Evolutionary conservation across 2,329 filamentous ascomycete species (phyloP), one percentile per base, ranked within the genome.

Genomic region (Exophiala dermatitidis): DNA sequence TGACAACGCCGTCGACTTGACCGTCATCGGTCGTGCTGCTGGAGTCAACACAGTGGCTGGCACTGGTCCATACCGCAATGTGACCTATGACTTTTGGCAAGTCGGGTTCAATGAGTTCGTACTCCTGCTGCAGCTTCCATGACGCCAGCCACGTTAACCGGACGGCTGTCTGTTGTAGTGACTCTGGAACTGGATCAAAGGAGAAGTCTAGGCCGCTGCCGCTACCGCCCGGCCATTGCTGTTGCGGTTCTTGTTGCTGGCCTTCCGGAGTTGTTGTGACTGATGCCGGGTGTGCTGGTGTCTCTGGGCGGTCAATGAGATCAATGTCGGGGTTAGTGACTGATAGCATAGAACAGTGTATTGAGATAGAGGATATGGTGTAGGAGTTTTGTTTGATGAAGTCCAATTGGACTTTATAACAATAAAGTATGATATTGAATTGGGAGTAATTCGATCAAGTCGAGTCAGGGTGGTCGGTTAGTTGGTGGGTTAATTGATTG

Each of bases 91-190:
- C 46, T 12, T 47, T 56, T 28, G 36, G 42, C n/a, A 56, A 38
- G 10, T 34, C 44, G n/a, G 50, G 49, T 33, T 56, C 53, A 12
- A 49, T 42, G 30, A 49, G 53, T 26, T 30, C 12, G 9, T 46
- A 56, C 41, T 56, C 53, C 19, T 44, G 46, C 28, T 52, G 53
- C 6, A 56, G 41, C 37, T 52, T 56, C 49, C 49, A 56, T 29
- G 41, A 43, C 5, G 53, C 46, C n/a, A 51, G 36, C 50, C 53
- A 52, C 8, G 47, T 42, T 10, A 56, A 29, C 32, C 41, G 48
- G 12, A 37, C 52, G 5, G 53, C 53, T 2, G 44, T 37, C 5
- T 51, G 41, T n/a, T 56, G 49, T 9, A 48, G 48, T 1, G 37
- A 30, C n/a, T 43, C 29, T 5, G 19, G 31, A 8, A n/a, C 36